Evolutionary conservation across 345 rosid species (phyloP).

Genomic region (Durio zibethinus): DNA sequence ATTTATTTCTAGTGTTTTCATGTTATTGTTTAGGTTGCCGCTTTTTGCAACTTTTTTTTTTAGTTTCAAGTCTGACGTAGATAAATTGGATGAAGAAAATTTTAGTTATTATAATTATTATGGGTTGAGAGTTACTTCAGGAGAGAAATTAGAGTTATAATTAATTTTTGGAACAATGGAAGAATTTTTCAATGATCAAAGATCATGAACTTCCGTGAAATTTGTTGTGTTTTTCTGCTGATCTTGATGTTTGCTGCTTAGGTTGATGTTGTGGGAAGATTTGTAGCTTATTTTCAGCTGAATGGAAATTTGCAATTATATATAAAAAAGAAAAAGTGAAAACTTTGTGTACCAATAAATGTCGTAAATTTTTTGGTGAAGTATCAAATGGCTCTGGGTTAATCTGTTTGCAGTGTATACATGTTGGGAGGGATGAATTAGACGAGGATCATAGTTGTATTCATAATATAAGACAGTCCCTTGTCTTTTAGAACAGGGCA

Average conservation of each 20-base stretch:
- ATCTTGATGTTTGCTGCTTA: not conserved
- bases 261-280: not conserved
- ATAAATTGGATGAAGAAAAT: no score
- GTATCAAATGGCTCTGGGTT: not conserved
- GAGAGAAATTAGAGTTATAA: no score
- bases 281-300: not conserved
- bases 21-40: no score
- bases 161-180: no score
- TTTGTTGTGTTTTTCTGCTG: not conserved
- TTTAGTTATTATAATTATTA: no score
- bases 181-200: no score
- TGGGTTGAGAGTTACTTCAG: no score
- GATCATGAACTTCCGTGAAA: not conserved
- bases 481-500: not conserved
- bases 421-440: not conserved
- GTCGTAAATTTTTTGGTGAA: not conserved
- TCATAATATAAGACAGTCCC: not conserved
- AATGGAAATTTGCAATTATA: not conserved
- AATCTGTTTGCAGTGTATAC: not conserved
- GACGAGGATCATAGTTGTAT: not conserved
- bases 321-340: no score
- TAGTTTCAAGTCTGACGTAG: no score
- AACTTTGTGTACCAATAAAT: not conserved
- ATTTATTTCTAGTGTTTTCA: no score
- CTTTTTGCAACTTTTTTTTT: no score